Evolutionary conservation across 2,329 filamentous ascomycete species (phyloP).

Genomic region (Lasiodiplodia sp.): DNA sequence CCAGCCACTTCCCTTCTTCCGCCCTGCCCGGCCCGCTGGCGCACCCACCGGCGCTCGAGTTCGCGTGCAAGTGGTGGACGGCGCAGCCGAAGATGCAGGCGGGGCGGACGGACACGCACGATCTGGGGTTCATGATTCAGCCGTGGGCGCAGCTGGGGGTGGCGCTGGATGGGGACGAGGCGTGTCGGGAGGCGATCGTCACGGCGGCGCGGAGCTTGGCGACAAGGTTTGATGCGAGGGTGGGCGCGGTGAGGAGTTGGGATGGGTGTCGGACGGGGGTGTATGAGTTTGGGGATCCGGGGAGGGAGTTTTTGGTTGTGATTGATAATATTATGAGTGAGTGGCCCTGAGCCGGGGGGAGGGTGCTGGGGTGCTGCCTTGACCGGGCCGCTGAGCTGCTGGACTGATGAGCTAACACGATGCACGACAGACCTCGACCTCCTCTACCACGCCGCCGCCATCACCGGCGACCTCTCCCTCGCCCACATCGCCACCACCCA

Average conservation of each 20-base stretch:
- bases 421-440: constrained; percentile 55
- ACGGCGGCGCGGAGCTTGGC: constrained; percentile 48
- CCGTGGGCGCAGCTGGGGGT: constrained; percentile 50
- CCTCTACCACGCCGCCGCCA: constrained; percentile 50
- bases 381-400: constrained; percentile 33
- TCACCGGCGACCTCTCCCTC: constrained; percentile 43
- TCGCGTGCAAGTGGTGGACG: constrained; percentile 54
- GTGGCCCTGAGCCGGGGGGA: background rate
- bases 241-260: constrained; percentile 53
- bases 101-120: constrained; percentile 47
- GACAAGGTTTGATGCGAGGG: constrained; percentile 44
- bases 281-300: constrained; percentile 48
- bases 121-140: constrained; percentile 55
- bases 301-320: constrained; percentile 50
- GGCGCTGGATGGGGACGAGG: constrained; percentile 49
- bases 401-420: constrained; percentile 40
- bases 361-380: too few species aligned
- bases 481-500: constrained; percentile 49
- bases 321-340: constrained; percentile 43
- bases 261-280: constrained; percentile 52
- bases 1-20: constrained; percentile 29
- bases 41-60: constrained; percentile 30
- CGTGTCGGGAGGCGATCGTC: constrained; percentile 46
- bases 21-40: constrained; percentile 26
- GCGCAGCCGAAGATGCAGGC: constrained; percentile 48